Base-by-base conservation (phyloP, 495 filamentous ascomycete species). In the Penicillium bialowiezense region DNA sequence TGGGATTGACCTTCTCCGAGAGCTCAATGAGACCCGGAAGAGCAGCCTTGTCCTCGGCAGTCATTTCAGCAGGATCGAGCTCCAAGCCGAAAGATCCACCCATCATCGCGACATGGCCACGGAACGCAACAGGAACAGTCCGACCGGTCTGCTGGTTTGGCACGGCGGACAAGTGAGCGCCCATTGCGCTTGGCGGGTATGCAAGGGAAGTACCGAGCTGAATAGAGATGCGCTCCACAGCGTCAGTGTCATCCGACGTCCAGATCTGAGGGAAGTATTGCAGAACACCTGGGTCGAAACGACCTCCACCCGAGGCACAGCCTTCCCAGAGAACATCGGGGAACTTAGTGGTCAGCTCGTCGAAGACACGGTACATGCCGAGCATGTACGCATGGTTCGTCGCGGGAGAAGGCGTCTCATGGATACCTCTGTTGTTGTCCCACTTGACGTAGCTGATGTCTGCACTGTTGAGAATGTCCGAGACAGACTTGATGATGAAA, bases 231-330 rank as follows among this genome's bases (percentile, higher is more conserved):
- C 77, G 72, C 35, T 77, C 69, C 1, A 78, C 54, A 3, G 69
- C 77, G 45, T 82, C 78, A 14, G 77, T 82, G 52, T 82, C 65
- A 32, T 82, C 79, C 0, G 74, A 78, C 0, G 79, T 77, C 79
- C 79, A 82, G 55, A 73, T 71, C 54, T 82, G 79, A 0, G 79
- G 76, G 70, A 76, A 80, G 55, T 74, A 82, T 38, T 80, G 75
- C 20, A 82, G 62, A 2, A 81, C 46, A 0, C 78, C 79, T 0
- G 79, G 61, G 45, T 82, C 78, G 48, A 80, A 81, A 18, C 78
- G 71, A 3, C 72, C 79, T 17, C 78, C 79, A 19, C 79, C 79
- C 1, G 74, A 78, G 14, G 74, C 79, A 46, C 77, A 81, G 9
- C 79, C 79, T 57, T 82, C 77, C 75, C 75, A 82, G 0, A 81